Evolutionary conservation across 176 grass and related monocot species (phyloP).

Genomic region (Ensete glaucum): DNA sequence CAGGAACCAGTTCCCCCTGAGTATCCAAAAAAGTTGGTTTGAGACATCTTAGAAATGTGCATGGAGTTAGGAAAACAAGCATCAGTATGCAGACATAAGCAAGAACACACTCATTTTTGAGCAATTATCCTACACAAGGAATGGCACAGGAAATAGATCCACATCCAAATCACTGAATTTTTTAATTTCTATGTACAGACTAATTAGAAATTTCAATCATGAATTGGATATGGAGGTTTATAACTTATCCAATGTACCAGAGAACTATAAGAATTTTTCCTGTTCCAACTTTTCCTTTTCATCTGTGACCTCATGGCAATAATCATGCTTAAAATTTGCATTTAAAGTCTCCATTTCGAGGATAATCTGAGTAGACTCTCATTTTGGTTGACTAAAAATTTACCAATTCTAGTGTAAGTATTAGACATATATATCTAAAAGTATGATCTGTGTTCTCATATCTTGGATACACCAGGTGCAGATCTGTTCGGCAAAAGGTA

Average conservation of each 20-base stretch:
- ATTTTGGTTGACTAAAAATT: too few relatives aligned
- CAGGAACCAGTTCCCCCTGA: conserved; percentile 68
- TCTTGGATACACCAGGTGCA: not conserved
- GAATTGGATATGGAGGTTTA: too few relatives aligned
- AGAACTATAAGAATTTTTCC: too few relatives aligned
- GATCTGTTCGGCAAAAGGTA: not conserved
- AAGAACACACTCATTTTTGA: not conserved
- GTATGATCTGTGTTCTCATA: too few relatives aligned
- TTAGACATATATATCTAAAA: not conserved
- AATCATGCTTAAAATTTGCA: too few relatives aligned
- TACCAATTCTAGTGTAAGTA: not conserved
- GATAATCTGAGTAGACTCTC: too few relatives aligned
- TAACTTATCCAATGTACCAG: too few relatives aligned
- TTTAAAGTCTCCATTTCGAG: too few relatives aligned
- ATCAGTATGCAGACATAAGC: not conserved
- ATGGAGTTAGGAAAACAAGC: not conserved
- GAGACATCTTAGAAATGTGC: not conserved
- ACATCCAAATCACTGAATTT: not conserved
- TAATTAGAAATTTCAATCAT: too few relatives aligned
- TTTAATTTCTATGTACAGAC: not conserved
- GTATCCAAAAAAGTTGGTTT: conserved; percentile 10
- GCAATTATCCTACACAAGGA: not conserved
- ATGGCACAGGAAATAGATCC: not conserved
- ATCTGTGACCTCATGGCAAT: too few relatives aligned
- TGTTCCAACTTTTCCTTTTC: too few relatives aligned